Conservation (phyloP, 2,329 filamentous ascomycete species). For the Pseudohalonectria lignicola region DNA sequence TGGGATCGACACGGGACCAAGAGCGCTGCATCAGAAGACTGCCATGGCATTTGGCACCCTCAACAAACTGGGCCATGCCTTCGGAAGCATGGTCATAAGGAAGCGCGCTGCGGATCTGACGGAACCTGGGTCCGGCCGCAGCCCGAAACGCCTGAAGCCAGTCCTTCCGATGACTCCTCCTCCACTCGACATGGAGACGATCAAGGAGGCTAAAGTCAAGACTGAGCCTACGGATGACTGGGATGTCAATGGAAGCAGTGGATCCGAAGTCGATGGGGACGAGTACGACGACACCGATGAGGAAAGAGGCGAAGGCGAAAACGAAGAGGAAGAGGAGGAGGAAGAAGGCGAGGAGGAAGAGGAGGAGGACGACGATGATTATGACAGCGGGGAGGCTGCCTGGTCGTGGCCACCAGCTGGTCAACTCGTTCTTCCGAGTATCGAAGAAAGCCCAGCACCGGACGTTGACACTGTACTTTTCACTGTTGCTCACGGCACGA, state of each 20-base stretch:
- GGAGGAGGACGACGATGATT: not conserved
- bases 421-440: not conserved
- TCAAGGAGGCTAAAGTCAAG: not conserved
- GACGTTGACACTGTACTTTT: too few relatives aligned
- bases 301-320: not conserved
- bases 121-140: too few relatives aligned
- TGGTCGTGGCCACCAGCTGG: not conserved
- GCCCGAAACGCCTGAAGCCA: too few relatives aligned
- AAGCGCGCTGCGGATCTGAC: too few relatives aligned
- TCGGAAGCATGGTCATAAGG: too few relatives aligned
- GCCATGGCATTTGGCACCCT: too few relatives aligned
- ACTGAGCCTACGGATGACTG: not conserved
- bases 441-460: not conserved
- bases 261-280: not conserved
- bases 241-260: not conserved
- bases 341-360: not conserved
- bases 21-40: too few relatives aligned
- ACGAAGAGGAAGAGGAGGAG: not conserved
- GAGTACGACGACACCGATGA: not conserved
- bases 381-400: not conserved
- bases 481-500: too few relatives aligned
- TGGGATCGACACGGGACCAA: too few relatives aligned
- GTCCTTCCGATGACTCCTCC: too few relatives aligned
- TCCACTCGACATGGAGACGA: too few relatives aligned
- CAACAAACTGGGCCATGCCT: too few relatives aligned